Evolutionary conservation across 2,329 filamentous ascomycete genomes (phyloP), one percentile per base, ranked within the genome.

Genomic region (Mycocentrospora acerina): DNA sequence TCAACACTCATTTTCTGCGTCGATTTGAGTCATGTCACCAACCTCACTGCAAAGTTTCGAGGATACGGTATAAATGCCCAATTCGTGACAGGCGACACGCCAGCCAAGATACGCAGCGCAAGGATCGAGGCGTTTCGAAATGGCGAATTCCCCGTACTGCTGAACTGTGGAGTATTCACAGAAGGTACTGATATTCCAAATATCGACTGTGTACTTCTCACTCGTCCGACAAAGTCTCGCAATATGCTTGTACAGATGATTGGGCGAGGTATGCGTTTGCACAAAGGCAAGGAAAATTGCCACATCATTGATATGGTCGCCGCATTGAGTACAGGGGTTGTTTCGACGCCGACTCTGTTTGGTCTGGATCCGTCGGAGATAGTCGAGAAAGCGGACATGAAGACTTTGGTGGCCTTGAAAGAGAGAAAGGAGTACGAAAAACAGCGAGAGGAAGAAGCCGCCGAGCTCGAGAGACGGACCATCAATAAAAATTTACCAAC

Each of bases 231-330:
- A 1, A 83, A 85, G 53, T 97, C 93, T 12, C 82, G 87, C n/a
- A 97, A 96, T 55, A 73, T 98, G 2, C 79, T 98, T 1, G 82
- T 97, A 1, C 93, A 98, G 68, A 98, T 98, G 93, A 95, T 98
- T 46, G 93, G 93, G 1, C 80, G 93, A 55, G 93, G 93, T 4
- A 87, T 98, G 81, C 82, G 93, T 28, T 71, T 96, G 26, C 79
- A 88, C 62, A 75, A 83, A 1, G 86, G 80, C 10, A 98, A 98
- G 67, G 72, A 83, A 26, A 81, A 97, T 59, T 98, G 93, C 54
- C 93, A 97, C 64, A 77, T 98, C 43, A 94, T 98, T 57, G 93
- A 98, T 66, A 90, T 98, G 82, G 93, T 97, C 0, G 86, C 90
- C 0, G 89, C 83, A 25, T 72, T 97, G 15, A 82, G 83, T 35